phyloP scores from a whole-genome alignment of 805 yeast species.

The Ogataea parapolymorpha region DNA sequence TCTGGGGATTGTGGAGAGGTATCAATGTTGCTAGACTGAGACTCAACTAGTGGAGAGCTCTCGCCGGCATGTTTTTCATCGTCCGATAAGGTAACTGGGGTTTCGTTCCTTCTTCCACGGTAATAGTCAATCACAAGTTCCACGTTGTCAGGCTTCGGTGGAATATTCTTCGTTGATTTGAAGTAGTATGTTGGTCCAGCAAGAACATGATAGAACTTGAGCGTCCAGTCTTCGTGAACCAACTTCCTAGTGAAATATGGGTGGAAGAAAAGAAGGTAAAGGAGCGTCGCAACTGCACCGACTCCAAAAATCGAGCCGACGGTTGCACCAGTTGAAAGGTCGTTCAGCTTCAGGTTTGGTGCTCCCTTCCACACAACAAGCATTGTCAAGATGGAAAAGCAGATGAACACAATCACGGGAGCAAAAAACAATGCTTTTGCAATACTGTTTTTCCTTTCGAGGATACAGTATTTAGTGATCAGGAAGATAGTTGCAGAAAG shows the following conservation, averaged over 20 bases:
- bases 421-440: slow-evolving; percentile 55
- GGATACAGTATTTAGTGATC: slow-evolving; percentile 55
- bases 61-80: background rate
- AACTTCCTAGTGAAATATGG: slow-evolving; percentile 64
- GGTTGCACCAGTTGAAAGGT: slow-evolving; percentile 50
- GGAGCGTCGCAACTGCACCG: slow-evolving; percentile 50
- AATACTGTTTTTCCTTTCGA: slow-evolving; percentile 55
- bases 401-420: slow-evolving; percentile 57
- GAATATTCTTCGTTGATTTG: slow-evolving; percentile 53
- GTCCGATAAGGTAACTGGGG: no score
- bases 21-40: slow-evolving; percentile 5
- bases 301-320: slow-evolving; percentile 62
- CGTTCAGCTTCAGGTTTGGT: slow-evolving; percentile 56
- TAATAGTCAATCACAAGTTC: slow-evolving; percentile 60
- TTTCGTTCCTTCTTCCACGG: slow-evolving; percentile 46
- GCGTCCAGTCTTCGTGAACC: slow-evolving; percentile 62
- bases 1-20: background rate
- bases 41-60: slow-evolving; percentile 7
- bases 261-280: slow-evolving; percentile 52
- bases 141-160: slow-evolving; percentile 64
- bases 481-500: slow-evolving; percentile 59
- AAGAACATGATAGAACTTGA: slow-evolving; percentile 52
- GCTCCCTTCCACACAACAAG: slow-evolving; percentile 80
- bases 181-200: slow-evolving; percentile 57
- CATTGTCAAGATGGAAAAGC: slow-evolving; percentile 67